phyloP scores from a whole-genome alignment of 768 basidiomycete species.

The Amanita fuliginea region DNA sequence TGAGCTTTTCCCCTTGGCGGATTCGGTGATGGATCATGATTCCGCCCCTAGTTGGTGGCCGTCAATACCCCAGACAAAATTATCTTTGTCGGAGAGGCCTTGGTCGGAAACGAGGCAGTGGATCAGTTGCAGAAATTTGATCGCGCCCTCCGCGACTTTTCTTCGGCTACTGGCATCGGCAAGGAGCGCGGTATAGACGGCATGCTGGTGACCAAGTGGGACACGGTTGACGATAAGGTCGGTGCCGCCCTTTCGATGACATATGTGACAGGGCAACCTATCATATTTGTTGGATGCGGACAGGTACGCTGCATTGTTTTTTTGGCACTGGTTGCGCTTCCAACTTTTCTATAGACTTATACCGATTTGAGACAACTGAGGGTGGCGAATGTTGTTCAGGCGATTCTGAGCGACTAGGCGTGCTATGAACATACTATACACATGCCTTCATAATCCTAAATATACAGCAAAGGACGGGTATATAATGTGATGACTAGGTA shows the following conservation, averaged over 20 bases:
- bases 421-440: neutral
- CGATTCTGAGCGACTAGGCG: constrained; percentile 68
- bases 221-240: constrained; percentile 97
- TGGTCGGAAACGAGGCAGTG: constrained; percentile 98
- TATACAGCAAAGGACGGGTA: neutral
- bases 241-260: constrained; percentile 99
- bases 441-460: neutral
- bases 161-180: constrained; percentile 52
- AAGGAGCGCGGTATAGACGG: constrained; percentile 93
- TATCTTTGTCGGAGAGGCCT: constrained; percentile 94
- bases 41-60: constrained; percentile 59
- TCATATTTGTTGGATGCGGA: constrained; percentile 96
- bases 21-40: neutral
- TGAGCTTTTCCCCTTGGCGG: constrained; percentile 16
- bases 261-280: constrained; percentile 97
- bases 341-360: constrained; percentile 57
- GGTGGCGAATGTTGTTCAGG: constrained; percentile 89
- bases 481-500: neutral
- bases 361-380: constrained; percentile 88
- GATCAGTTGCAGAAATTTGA: constrained; percentile 98
- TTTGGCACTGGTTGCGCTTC: neutral
- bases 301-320: constrained; percentile 66
- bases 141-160: constrained; percentile 86
- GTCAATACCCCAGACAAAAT: constrained; percentile 96
- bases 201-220: constrained; percentile 98